A percentile compares a stretch with the other conserved stretches of the same genome.
phyloP scores from a whole-genome alignment of 345 rosid species.

The Hypericum perforatum region DNA sequence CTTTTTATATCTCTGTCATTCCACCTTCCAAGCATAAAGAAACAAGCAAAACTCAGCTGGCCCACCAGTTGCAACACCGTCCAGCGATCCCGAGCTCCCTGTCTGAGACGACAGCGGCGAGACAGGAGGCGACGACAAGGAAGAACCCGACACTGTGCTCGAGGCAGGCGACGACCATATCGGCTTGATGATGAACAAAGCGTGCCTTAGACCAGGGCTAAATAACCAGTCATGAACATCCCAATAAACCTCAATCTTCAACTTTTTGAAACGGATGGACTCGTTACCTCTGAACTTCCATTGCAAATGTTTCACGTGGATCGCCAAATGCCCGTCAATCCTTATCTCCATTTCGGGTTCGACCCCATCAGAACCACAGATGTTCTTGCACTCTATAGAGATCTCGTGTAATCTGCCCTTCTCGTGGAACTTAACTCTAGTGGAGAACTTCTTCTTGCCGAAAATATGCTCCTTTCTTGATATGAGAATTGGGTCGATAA shows the following conservation, averaged over 20 bases:
- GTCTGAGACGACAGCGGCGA: constrained; percentile 32
- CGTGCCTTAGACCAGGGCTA: constrained; percentile 57
- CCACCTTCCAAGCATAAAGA: constrained; percentile 58
- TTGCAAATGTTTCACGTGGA: constrained; percentile 46
- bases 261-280: constrained; percentile 35
- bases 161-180: constrained; percentile 17
- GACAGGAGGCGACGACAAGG: constrained; percentile 19
- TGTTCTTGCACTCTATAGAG: too few relatives aligned
- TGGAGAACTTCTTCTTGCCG: too few relatives aligned
- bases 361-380: too few relatives aligned
- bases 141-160: constrained; percentile 17
- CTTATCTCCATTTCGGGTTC: too few relatives aligned
- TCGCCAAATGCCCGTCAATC: not conserved
- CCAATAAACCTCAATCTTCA: constrained; percentile 55
- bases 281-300: constrained; percentile 44
- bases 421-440: too few relatives aligned
- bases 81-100: constrained; percentile 28
- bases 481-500: too few relatives aligned
- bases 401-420: too few relatives aligned
- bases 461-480: too few relatives aligned
- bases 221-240: constrained; percentile 78
- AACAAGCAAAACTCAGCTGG: constrained; percentile 45
- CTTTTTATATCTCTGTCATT: constrained; percentile 15
- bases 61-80: constrained; percentile 22
- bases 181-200: constrained; percentile 57